phyloP scores from a whole-genome alignment of 2,329 filamentous ascomycete species.

The Cadophora malorum region DNA sequence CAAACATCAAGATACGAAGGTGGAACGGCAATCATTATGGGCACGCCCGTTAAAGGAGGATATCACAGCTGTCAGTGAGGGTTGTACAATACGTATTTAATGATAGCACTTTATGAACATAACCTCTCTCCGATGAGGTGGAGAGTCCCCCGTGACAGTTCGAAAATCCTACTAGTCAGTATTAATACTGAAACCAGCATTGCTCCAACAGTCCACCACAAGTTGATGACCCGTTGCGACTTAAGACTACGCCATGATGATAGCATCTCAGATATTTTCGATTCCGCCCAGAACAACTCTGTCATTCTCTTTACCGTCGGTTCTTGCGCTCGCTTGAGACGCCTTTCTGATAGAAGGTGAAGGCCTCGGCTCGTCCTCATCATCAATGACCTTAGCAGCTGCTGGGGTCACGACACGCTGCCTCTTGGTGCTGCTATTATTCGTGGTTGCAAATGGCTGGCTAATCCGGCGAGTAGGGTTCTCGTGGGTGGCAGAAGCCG shows the following conservation, averaged over 20 bases:
- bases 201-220: background rate
- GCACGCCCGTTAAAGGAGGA: constrained; percentile 18
- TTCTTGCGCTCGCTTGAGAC: constrained; percentile 32
- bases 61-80: constrained; percentile 20
- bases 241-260: background rate
- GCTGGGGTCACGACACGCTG: constrained; percentile 54
- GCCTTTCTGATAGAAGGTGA: constrained; percentile 40
- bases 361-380: constrained; percentile 53
- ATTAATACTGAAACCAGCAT: background rate
- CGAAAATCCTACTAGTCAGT: constrained; percentile 1
- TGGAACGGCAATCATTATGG: constrained; percentile 23
- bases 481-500: constrained; percentile 21
- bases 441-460: constrained; percentile 31
- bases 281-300: constrained; percentile 37
- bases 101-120: constrained; percentile 24
- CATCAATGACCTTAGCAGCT: constrained; percentile 54
- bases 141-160: background rate
- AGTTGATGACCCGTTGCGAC: background rate
- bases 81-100: constrained; percentile 34
- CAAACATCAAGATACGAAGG: constrained; percentile 24
- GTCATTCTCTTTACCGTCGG: constrained; percentile 32
- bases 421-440: constrained; percentile 49
- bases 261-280: constrained; percentile 34
- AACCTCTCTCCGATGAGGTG: background rate
- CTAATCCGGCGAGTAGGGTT: constrained; percentile 22